Evolutionary conservation across 2,329 filamentous ascomycete genomes (phyloP).

Genomic region (Podosphaera aphanis): DNA sequence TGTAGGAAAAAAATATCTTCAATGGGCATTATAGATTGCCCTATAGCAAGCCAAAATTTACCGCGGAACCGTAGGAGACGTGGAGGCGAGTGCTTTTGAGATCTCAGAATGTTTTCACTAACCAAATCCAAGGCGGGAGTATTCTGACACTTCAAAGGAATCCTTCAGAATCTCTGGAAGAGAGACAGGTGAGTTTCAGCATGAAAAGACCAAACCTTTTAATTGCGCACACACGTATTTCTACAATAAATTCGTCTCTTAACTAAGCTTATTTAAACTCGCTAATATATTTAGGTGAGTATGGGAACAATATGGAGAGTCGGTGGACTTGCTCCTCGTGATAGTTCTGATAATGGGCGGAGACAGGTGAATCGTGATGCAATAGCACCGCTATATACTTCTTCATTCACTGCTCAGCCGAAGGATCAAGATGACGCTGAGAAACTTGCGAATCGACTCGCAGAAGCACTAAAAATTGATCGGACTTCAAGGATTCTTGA

Average conservation of each 20-base stretch:
- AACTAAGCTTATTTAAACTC: neutral
- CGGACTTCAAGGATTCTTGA: slow-evolving; percentile 41
- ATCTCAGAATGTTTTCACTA: neutral
- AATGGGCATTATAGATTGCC: slow-evolving; percentile 5
- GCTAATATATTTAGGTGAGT: slow-evolving; percentile 26
- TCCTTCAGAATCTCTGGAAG: slow-evolving; percentile 8
- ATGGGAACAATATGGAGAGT: slow-evolving; percentile 54
- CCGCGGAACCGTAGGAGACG: slow-evolving; percentile 11
- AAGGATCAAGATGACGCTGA: slow-evolving; percentile 35
- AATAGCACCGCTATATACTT: slow-evolving; percentile 41
- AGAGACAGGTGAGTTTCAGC: slow-evolving; percentile 13
- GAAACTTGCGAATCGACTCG: slow-evolving; percentile 51
- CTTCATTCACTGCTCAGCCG: slow-evolving; percentile 22
- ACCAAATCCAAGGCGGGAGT: slow-evolving; percentile 10
- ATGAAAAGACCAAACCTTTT: neutral
- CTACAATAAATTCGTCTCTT: too few relatives aligned
- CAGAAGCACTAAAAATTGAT: slow-evolving; percentile 61
- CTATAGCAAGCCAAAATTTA: slow-evolving; percentile 6
- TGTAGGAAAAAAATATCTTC: slow-evolving; percentile 15
- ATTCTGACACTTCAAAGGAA: slow-evolving; percentile 14
- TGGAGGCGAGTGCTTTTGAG: slow-evolving; percentile 5
- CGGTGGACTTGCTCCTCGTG: slow-evolving; percentile 39
- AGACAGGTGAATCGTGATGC: slow-evolving; percentile 46
- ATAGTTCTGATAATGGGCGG: slow-evolving; percentile 35
- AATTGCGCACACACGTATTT: too few relatives aligned